Evolutionary conservation across 2,329 filamentous ascomycete genomes (phyloP).

Genomic region (Fusarium robinianum): DNA sequence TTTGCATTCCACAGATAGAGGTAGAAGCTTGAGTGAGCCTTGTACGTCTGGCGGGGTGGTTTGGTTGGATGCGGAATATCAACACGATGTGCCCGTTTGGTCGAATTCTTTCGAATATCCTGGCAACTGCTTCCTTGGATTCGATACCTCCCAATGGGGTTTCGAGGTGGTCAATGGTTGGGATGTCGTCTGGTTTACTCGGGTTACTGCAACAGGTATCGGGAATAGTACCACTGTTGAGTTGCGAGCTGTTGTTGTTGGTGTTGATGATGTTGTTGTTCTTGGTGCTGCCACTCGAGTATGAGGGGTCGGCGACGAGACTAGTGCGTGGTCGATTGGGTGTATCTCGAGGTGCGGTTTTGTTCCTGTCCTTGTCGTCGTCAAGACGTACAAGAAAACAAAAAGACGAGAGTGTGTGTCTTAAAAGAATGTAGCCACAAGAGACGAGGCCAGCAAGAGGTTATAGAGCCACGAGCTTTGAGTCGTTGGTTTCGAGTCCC

Average conservation of each 20-base stretch:
- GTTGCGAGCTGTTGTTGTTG: no score
- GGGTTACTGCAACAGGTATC: no score
- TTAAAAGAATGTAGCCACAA: conserved; percentile 20
- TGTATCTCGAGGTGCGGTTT: no score
- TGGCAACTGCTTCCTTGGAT: no score
- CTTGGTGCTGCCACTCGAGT: no score
- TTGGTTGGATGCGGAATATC: conserved; percentile 12
- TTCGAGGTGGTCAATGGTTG: no score
- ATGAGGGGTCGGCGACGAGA: background rate
- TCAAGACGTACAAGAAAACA: conserved; percentile 5
- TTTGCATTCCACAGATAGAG: conserved; percentile 35
- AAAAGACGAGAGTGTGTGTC: conserved; percentile 16
- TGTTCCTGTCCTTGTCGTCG: conserved; percentile 16
- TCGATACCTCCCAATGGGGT: no score
- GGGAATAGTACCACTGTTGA: no score
- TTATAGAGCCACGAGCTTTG: conserved; percentile 28
- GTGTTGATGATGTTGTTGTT: no score
- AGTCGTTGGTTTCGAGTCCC: conserved; percentile 28
- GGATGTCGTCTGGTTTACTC: no score
- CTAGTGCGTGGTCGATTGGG: background rate
- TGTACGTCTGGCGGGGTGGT: conserved; percentile 24
- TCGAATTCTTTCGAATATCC: no score
- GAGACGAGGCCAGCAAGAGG: no score
- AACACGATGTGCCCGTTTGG: conserved; percentile 9
- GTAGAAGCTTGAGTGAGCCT: conserved; percentile 26